A percentile compares a stretch with the other conserved stretches of the same genome.
These are phyloP conservation scores for Pythium dissotocum DNA, from an alignment of 352 stramenopile species.

Conservation along the genomic window DNA sequence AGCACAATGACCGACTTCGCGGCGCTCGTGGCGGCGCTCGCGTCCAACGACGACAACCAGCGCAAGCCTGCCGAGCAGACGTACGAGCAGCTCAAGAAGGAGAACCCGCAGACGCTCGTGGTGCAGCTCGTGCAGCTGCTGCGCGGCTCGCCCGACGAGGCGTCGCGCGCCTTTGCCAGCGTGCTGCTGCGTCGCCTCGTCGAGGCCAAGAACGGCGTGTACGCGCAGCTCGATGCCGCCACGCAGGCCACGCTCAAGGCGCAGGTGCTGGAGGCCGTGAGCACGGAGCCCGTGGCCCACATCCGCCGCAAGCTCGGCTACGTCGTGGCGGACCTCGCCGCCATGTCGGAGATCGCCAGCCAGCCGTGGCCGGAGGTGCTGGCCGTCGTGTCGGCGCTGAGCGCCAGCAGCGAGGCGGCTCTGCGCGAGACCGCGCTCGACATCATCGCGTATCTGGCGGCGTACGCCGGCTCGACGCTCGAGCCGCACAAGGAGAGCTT, in stretches of 20 bases:
- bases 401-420: conserved; percentile 48
- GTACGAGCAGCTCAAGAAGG: conserved; percentile 68
- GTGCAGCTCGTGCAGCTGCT: conserved; percentile 68
- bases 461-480: conserved; percentile 68
- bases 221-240: conserved; percentile 57
- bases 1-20: conserved; percentile 66
- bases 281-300: conserved; percentile 61
- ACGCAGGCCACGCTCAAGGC: conserved; percentile 60
- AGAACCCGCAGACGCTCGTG: conserved; percentile 68
- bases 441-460: conserved; percentile 69
- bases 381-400: conserved; percentile 58
- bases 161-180: conserved; percentile 69
- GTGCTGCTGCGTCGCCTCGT: conserved; percentile 81
- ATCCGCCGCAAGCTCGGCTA: conserved; percentile 85
- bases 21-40: conserved; percentile 70
- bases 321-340: conserved; percentile 72
- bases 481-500: conserved; percentile 80
- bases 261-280: conserved; percentile 73
- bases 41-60: conserved; percentile 70
- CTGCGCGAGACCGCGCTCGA: conserved; percentile 80
- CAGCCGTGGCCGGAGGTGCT: conserved; percentile 79
- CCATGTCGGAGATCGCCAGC: conserved; percentile 46
- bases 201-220: conserved; percentile 67
- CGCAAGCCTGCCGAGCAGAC: conserved; percentile 77
- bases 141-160: conserved; percentile 51